Evolutionary conservation across 352 stramenopile species (phyloP).

Genomic region (Phytopythium litorale): DNA sequence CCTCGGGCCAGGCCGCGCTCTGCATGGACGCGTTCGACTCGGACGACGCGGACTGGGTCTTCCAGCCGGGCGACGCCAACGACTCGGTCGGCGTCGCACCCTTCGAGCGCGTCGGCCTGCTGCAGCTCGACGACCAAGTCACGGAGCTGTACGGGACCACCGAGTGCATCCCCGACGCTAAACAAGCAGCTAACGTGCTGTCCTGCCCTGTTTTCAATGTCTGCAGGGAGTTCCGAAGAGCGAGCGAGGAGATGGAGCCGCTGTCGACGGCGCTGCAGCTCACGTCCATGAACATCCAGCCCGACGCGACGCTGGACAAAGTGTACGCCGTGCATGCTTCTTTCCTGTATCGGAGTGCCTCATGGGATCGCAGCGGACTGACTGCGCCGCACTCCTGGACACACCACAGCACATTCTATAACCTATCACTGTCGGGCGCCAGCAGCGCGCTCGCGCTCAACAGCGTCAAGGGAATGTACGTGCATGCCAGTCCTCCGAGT

Average conservation of each 20-base stretch:
- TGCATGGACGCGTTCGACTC: slow-evolving; percentile 58
- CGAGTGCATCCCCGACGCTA: neutral
- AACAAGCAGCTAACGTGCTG: neutral
- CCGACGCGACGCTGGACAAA: slow-evolving; percentile 33
- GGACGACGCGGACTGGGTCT: slow-evolving; percentile 37
- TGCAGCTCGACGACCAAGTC: slow-evolving; percentile 52
- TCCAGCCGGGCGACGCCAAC: slow-evolving; percentile 48
- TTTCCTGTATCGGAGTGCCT: neutral
- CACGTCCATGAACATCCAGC: slow-evolving; percentile 66
- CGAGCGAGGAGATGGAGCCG: slow-evolving; percentile 23
- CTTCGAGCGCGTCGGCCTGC: slow-evolving; percentile 68
- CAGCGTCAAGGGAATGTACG: slow-evolving; percentile 46
- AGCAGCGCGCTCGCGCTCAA: slow-evolving; percentile 53
- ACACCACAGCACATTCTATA: slow-evolving; percentile 21
- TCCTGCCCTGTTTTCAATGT: neutral
- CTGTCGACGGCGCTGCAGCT: slow-evolving; percentile 43
- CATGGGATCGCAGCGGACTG: neutral
- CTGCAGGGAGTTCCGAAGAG: slow-evolving; percentile 38
- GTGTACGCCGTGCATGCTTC: slow-evolving; percentile 15
- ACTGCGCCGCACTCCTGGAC: neutral
- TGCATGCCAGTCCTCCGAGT: neutral
- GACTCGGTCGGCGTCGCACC: slow-evolving; percentile 41
- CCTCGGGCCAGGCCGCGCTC: slow-evolving; percentile 57
- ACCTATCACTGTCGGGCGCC: slow-evolving; percentile 40
- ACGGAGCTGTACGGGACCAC: slow-evolving; percentile 23